These are phyloP conservation scores for Pythium brachiatum DNA, from an alignment of 352 stramenopile genomes.

Conservation along the genomic window DNA sequence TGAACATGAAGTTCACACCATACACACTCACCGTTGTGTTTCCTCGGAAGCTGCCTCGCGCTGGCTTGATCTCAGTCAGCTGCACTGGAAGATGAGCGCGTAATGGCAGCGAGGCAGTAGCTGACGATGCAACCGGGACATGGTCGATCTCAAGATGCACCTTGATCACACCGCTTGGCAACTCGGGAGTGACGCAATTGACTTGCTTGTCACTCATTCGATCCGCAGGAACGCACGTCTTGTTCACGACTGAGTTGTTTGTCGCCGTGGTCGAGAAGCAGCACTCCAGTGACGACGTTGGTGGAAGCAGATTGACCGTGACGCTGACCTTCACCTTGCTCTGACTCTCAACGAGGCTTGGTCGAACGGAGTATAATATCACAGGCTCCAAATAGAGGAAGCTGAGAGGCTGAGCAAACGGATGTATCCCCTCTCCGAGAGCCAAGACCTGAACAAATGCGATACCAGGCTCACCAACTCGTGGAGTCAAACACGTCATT, in stretches of 20 bases:
- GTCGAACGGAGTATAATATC: slow-evolving; percentile 39
- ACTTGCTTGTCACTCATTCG: slow-evolving; percentile 23
- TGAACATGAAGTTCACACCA: slow-evolving; percentile 53
- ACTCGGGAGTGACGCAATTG: slow-evolving; percentile 26
- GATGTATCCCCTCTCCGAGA: slow-evolving; percentile 22
- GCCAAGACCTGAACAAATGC: slow-evolving; percentile 30
- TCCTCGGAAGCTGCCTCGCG: slow-evolving; percentile 30
- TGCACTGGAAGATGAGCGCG: slow-evolving; percentile 20
- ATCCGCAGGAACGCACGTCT: slow-evolving; percentile 1
- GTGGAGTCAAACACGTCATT: slow-evolving; percentile 9
- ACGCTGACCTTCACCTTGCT: slow-evolving; percentile 30
- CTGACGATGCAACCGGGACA: slow-evolving; percentile 7
- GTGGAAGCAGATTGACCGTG: slow-evolving; percentile 44
- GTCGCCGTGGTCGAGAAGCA: slow-evolving; percentile 36
- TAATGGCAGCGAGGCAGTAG: neutral
- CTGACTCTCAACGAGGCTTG: slow-evolving; percentile 40
- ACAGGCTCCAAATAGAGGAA: slow-evolving; percentile 38
- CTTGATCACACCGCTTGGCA: slow-evolving; percentile 7
- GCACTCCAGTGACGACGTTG: slow-evolving; percentile 39
- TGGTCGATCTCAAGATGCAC: slow-evolving; percentile 24
- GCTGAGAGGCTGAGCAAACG: slow-evolving; percentile 18
- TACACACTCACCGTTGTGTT: slow-evolving; percentile 40
- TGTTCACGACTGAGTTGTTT: neutral
- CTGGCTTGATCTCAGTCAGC: slow-evolving; percentile 27
- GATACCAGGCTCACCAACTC: neutral